A percentile compares a stretch with the other conserved stretches of the same genome.
Evolutionary conservation across 1,284 basidiomycete genomes (phyloP).

Genomic region (Gymnopus androsaceus): DNA sequence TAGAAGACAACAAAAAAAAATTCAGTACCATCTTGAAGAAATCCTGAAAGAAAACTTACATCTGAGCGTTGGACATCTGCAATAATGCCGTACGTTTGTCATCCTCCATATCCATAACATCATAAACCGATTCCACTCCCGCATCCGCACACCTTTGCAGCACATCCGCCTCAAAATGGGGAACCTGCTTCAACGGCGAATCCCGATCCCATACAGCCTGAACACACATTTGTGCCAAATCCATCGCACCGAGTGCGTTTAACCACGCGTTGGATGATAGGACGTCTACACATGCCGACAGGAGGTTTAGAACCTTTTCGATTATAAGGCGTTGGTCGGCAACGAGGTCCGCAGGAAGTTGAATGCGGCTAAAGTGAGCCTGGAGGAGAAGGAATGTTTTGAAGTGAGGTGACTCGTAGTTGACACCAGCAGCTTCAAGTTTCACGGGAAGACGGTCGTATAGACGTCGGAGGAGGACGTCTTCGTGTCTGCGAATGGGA

Average conservation of each 20-base stretch:
- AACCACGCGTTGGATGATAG: conserved; percentile 97
- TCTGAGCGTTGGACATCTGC: conserved; percentile 84
- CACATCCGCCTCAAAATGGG: conserved; percentile 89
- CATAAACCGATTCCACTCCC: conserved; percentile 86
- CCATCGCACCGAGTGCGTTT: conserved; percentile 96
- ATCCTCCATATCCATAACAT: conserved; percentile 97
- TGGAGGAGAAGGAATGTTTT: conserved; percentile 97
- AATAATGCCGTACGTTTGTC: conserved; percentile 81
- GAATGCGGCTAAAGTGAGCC: conserved; percentile 93
- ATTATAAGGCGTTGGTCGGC: conserved; percentile 89
- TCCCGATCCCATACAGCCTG: conserved; percentile 98
- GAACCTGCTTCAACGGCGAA: conserved; percentile 92
- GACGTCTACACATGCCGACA: conserved; percentile 95
- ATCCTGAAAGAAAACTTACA: conserved; percentile 52
- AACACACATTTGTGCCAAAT: conserved; percentile 98
- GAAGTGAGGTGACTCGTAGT: conserved; percentile 95
- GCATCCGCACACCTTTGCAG: conserved; percentile 85
- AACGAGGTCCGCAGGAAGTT: conserved; percentile 90
- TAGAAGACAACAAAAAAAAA: conserved; percentile 29
- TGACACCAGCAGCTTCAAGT: conserved; percentile 62
- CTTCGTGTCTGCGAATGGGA: conserved; percentile 93
- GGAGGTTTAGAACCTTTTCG: conserved; percentile 86
- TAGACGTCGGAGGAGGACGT: conserved; percentile 77
- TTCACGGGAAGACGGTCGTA: conserved; percentile 99
- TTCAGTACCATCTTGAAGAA: conserved; percentile 19